phyloP scores from a whole-genome alignment of 2,329 filamentous ascomycete species.

The Scorias spongiosa region DNA sequence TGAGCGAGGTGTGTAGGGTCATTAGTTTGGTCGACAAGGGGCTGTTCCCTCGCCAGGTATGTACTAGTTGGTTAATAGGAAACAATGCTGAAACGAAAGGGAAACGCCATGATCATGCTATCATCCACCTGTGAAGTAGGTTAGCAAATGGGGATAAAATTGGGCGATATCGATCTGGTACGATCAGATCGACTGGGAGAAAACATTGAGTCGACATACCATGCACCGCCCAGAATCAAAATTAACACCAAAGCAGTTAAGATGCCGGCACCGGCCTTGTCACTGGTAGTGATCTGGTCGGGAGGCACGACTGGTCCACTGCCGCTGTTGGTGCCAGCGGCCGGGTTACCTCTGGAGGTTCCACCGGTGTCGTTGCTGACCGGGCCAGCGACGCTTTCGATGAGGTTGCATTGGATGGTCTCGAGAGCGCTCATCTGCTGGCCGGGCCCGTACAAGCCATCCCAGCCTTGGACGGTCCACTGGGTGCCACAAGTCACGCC shows the following conservation, averaged over 20 bases:
- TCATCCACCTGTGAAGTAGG: constrained; percentile 28
- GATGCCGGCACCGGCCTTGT: constrained; percentile 56
- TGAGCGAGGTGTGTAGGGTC: background rate
- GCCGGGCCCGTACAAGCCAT: constrained; percentile 36
- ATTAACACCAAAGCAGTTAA: constrained; percentile 43
- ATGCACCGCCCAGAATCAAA: constrained; percentile 37
- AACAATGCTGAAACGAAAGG: background rate
- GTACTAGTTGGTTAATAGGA: background rate
- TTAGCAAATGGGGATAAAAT: background rate
- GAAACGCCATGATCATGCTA: constrained; percentile 10
- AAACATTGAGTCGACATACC: constrained; percentile 7
- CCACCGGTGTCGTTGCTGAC: constrained; percentile 38
- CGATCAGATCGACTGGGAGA: too few species aligned
- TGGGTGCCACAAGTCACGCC: constrained; percentile 30
- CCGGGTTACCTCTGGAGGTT: constrained; percentile 32
- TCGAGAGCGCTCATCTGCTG: constrained; percentile 44
- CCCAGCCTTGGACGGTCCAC: constrained; percentile 27
- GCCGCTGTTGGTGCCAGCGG: constrained; percentile 22
- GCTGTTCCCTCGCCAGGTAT: background rate
- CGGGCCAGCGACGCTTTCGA: constrained; percentile 23
- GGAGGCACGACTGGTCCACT: constrained; percentile 16
- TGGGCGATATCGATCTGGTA: too few species aligned
- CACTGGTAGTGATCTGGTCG: constrained; percentile 38
- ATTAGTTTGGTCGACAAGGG: background rate
- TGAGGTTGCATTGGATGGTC: constrained; percentile 31